These are phyloP conservation scores for Aspergillus amoenus DNA, from an alignment of 2,329 filamentous ascomycete genomes.

Conservation along the genomic window DNA sequence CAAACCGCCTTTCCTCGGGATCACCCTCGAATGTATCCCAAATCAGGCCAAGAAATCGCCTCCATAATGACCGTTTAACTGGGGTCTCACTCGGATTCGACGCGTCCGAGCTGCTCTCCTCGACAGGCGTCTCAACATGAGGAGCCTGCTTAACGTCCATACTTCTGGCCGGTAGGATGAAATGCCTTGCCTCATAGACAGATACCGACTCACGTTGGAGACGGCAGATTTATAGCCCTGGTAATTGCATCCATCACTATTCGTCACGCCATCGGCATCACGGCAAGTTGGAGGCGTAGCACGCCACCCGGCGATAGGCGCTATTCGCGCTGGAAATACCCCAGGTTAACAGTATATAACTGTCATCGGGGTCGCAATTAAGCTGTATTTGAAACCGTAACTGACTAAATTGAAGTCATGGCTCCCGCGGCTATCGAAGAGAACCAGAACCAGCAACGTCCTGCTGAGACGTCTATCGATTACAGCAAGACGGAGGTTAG, in stretches of 20 bases:
- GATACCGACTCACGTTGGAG: background rate
- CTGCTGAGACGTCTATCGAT: background rate
- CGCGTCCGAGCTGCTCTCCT: background rate
- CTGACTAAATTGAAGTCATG: background rate
- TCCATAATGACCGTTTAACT: background rate
- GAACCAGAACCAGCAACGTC: background rate
- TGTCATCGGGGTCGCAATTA: too few species aligned
- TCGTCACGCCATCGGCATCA: background rate
- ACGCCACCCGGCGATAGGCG: background rate
- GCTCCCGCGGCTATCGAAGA: background rate
- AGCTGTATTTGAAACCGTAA: rapidly evolving
- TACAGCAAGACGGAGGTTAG: background rate
- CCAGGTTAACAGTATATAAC: background rate
- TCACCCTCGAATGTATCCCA: background rate
- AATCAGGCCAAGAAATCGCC: background rate
- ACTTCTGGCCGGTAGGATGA: background rate
- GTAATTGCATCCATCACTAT: background rate
- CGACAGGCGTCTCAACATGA: background rate
- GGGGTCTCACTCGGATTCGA: background rate
- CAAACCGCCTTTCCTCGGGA: background rate
- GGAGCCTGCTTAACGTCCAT: background rate
- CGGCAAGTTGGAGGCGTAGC: background rate
- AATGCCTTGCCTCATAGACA: background rate
- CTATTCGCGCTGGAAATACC: background rate
- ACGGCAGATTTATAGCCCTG: background rate